These are phyloP conservation scores for Cymodocea nodosa DNA, from an alignment of 116 monocot species.

Conservation along the genomic window DNA sequence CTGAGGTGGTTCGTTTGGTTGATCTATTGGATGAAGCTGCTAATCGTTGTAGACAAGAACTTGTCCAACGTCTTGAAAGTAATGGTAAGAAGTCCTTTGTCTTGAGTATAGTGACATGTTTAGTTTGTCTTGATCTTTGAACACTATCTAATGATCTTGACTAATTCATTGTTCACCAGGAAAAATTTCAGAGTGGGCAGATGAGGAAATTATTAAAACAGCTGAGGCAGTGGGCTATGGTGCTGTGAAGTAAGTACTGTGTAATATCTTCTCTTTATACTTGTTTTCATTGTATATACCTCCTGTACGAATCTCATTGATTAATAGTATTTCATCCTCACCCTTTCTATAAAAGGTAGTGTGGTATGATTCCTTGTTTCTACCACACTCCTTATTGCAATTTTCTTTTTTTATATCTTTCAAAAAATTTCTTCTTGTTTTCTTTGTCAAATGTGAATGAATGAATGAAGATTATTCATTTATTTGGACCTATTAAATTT, in stretches of 20 bases:
- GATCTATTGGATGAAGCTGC: conserved; percentile 97
- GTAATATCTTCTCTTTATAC: too few relatives aligned
- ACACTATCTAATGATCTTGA: neutral
- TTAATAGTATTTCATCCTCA: too few relatives aligned
- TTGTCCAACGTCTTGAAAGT: conserved; percentile 54
- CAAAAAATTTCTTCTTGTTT: too few relatives aligned
- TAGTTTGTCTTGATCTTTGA: neutral
- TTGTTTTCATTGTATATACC: too few relatives aligned
- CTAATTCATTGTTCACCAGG: conserved; percentile 21
- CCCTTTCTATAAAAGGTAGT: too few relatives aligned
- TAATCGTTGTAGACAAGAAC: conserved; percentile 71
- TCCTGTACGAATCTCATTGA: too few relatives aligned
- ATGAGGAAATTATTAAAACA: conserved; percentile 69
- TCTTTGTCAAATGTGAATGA: too few relatives aligned
- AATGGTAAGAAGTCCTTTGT: conserved; percentile 41
- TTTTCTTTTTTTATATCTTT: too few relatives aligned
- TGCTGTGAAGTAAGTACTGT: conserved; percentile 71
- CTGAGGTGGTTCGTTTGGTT: conserved; percentile 87
- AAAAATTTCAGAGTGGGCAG: conserved; percentile 82
- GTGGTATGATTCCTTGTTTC: too few relatives aligned
- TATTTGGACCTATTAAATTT: too few relatives aligned
- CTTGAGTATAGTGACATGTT: neutral
- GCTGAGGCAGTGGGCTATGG: conserved; percentile 97
- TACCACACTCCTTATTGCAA: too few relatives aligned
- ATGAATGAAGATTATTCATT: too few relatives aligned